Base-by-base conservation (phyloP, 2,329 filamentous ascomycete genomes). In the Talaromyces sp. region DNA sequence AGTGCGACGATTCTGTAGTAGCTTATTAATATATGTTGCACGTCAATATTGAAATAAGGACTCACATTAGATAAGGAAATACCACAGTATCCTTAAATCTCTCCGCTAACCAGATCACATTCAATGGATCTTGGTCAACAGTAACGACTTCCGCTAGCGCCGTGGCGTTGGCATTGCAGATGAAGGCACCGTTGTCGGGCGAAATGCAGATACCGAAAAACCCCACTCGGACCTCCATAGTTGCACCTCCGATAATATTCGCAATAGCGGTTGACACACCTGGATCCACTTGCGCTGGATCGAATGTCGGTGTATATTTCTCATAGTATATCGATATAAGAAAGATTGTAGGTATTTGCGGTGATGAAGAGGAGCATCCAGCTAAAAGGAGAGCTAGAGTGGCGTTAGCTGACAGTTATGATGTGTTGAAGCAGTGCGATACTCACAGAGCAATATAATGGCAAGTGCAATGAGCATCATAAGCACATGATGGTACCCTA, bases 41-140 rank as follows among this genome's bases (percentile, higher is more conserved):
- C 16, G 9, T 11, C 6, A 5, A 48, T 23, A 25, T 70, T 61
- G 7, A 39, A 16, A 12, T 5, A 5, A 28, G 28, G 33, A 81
- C 90, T 82, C 77, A 95, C 90, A 99, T 88, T 21, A 99, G 81
- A 73, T 98, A 99, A 9, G 95, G 95, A 75, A 99, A 99, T 50
- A 99, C 93, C 75, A 99, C 95, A 79, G 93, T 93, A 77, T 98
- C 92, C 78, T 98, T 98, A 81, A 99, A 99, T 68, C 96, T 96
- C 69, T 89, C 88, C 25, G 95, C 93, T 61, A 99, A 86, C 95
- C 93, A 99, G 71, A 99, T 93, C 71, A 99, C 81, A 77, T 99
- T 99, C 72, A 99, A 82, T 42, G 95, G 95, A 79, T 99, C 95
- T 77, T 97, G 91, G 72, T 97, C 92, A 46, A 96, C 86, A 21